Evolutionary conservation across 139 green algal species (phyloP).

Genomic region (Picochlorum sp.): DNA sequence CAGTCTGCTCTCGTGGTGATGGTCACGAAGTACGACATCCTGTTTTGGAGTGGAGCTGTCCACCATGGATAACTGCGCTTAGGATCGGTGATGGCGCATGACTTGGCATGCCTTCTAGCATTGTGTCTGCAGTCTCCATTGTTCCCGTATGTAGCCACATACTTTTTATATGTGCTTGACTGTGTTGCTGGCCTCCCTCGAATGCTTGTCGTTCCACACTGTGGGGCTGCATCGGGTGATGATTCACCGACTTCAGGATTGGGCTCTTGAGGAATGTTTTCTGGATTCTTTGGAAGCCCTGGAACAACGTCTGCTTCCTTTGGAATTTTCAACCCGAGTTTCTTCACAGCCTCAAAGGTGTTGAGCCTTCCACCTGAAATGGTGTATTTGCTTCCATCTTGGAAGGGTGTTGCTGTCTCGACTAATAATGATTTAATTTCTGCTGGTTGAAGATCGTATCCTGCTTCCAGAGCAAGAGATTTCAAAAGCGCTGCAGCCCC

Average conservation of each 20-base stretch:
- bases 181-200: conserved; percentile 12
- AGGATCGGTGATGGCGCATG: not conserved
- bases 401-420: not conserved
- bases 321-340: no score
- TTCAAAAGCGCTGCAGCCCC: conserved; percentile 48
- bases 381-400: not conserved
- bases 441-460: conserved; percentile 1
- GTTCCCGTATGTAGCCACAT: conserved; percentile 6
- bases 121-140: conserved; percentile 21
- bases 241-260: not conserved
- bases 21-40: conserved; percentile 1
- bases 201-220: conserved; percentile 20
- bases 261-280: not conserved
- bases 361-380: conserved; percentile 12
- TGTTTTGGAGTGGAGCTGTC: conserved; percentile 2
- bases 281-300: not conserved
- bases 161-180: not conserved
- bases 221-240: not conserved
- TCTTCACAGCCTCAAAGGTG: not conserved
- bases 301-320: no score
- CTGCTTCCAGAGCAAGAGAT: conserved; percentile 24
- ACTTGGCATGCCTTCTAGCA: not conserved
- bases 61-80: conserved; percentile 20
- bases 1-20: conserved; percentile 19
- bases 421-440: not conserved